Evolutionary conservation across 192 early-diverging fungal genomes (phyloP).

Genomic region (Gigaspora rosea): DNA sequence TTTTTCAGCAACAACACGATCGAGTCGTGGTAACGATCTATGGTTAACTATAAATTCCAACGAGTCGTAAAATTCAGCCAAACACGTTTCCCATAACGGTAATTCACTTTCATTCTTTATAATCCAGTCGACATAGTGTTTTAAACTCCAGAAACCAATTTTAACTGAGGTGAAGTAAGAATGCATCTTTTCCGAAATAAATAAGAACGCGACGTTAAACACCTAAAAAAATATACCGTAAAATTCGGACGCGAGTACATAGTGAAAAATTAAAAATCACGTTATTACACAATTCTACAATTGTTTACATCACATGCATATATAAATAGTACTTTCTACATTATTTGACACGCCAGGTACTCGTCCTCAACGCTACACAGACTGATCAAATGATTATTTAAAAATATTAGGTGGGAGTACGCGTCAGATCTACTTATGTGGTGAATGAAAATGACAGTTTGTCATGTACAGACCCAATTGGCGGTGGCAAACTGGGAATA

Average conservation of each 20-base stretch:
- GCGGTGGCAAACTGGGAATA: conserved; percentile 12
- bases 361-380: no score
- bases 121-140: background rate
- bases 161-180: conserved; percentile 1
- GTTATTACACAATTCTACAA: no score
- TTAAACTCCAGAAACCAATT: background rate
- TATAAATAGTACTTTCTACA: no score
- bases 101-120: background rate
- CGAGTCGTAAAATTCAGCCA: background rate
- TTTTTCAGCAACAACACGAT: background rate
- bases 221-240: no score
- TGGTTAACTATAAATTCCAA: background rate
- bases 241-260: no score
- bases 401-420: no score
- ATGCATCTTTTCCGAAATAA: background rate
- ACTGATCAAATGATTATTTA: no score
- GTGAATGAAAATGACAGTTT: conserved; percentile 15
- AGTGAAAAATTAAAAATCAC: no score
- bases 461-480: conserved; percentile 15
- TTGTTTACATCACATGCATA: no score
- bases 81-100: background rate
- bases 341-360: no score
- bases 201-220: background rate
- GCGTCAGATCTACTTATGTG: background rate
- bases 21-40: background rate